Conservation (phyloP, 345 rosid species). For the Eucalyptus guilfoylei region DNA sequence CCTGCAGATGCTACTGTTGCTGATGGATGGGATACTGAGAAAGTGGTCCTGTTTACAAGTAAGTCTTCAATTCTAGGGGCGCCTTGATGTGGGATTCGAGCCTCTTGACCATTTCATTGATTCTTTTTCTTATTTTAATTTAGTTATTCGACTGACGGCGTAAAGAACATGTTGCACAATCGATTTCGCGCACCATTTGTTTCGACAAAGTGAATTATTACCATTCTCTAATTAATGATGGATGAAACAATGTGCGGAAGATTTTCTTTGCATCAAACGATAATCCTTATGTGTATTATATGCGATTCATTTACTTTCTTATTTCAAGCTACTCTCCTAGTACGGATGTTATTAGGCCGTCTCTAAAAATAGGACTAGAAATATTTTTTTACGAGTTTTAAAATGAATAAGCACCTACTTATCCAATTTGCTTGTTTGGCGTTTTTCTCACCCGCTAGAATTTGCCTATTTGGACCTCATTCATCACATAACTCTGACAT, state of each 20-base stretch:
- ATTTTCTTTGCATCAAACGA: background rate
- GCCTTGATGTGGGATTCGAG: background rate
- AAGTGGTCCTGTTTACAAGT: background rate
- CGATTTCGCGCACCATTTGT: background rate
- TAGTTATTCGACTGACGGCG: background rate
- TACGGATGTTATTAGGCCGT: background rate
- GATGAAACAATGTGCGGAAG: background rate
- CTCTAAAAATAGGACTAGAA: background rate
- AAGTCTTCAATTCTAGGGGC: background rate
- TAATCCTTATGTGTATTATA: background rate
- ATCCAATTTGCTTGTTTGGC: background rate
- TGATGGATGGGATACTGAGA: background rate
- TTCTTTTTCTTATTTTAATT: background rate
- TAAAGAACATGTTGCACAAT: background rate
- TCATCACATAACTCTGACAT: fast-evolving
- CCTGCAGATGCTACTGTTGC: background rate
- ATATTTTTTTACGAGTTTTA: background rate
- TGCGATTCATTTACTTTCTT: background rate
- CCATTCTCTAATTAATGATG: background rate
- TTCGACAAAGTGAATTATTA: background rate
- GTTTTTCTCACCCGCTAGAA: background rate
- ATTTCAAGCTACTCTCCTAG: background rate
- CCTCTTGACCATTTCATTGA: background rate
- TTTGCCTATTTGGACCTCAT: background rate
- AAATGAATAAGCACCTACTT: background rate